Base-by-base conservation (phyloP, 2,329 filamentous ascomycete species). In the Pseudophaeomoniella oleicola region DNA sequence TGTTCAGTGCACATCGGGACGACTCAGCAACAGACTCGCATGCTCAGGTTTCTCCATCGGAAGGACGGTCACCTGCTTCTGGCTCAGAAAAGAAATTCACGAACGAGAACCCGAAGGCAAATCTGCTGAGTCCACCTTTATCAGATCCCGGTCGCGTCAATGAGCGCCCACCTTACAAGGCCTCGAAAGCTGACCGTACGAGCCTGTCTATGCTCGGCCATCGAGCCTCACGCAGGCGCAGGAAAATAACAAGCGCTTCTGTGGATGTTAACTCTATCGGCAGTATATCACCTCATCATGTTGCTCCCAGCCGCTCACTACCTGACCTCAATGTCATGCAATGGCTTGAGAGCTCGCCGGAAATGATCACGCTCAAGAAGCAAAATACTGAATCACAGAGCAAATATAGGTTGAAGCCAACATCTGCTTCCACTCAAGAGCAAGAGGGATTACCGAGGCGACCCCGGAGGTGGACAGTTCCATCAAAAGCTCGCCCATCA, bases 91-190 rank as follows among this genome's bases (percentile, higher is more conserved):
- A n/a, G n/a, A n/a, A n/a, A n/a, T n/a, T n/a, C n/a, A n/a, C n/a
- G n/a, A n/a, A n/a, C n/a, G n/a, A n/a, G n/a, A n/a, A n/a, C n/a
- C n/a, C n/a, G n/a, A n/a, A n/a, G n/a, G n/a, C n/a, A n/a, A n/a
- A n/a, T n/a, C n/a, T n/a, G n/a, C 14, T 31, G 31, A 29, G 33
- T 22, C 12, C 35, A 27, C 11, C 16, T 34, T 32, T 33, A 16
- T 35, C 22, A 15, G 36, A 35, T 32, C n/a, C n/a, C n/a, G 34
- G 37, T n/a, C 33, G 19, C 12, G 19, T 18, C 16, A 14, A 38
- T 14, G 36, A 16, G 14, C 16, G 15, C 15, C 32, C 32, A 4
- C 32, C 32, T 4, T 34, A 5, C 16, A 34, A 34, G 17, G 14
- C 32, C n/a, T 13, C n/a, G 9, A 17, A 9, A 9, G 16, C 32